Base-by-base conservation (phyloP, 202 grass and related monocot genomes). In the Carex arenaria region DNA sequence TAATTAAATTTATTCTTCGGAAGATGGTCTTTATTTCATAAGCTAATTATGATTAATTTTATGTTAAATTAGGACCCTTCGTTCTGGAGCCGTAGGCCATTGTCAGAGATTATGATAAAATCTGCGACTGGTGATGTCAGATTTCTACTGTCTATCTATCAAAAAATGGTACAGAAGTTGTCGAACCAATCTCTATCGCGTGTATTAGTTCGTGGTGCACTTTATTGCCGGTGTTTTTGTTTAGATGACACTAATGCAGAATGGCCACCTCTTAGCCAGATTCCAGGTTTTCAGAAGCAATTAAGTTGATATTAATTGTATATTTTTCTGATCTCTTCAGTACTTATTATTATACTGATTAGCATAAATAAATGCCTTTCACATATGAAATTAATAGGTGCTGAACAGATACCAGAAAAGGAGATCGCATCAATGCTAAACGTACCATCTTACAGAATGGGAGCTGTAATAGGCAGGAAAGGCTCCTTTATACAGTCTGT, bases 381-480 rank as follows among this genome's bases (percentile, higher is more conserved):
- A 74, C 47, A 54, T 47, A 54, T 53, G 47, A 74, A 71, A 54
- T n/a, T n/a, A n/a, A n/a, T 31, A 74, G 71, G 67, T 11, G 18
- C 23, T 73, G 91, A 84, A 83, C 87, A 53, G 85, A 83, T 84
- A 80, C 86, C 90, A 72, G 88, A 90, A 85, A 82, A 10, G 17
- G 95, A 92, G 81, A 92, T 93, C 77, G 78, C 95, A 5, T 95
- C 95, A 52, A 85, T 90, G 38, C 64, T 98, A 52, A 84, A 92
- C 83, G 85, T 98, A 72, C 95, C 95, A 87, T 81, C 85, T 90
- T 88, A 93, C 59, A 95, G 90, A 90, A 98, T 93, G 95, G 95
- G 95, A 55, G 80, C 85, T 55, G 88, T 95, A 80, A 98, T 98
- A 85, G 95, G 95, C 59, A 95, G 63, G 84, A 95, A 83, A 83